These are phyloP conservation scores for Colletotrichum tropicale DNA, from an alignment of 2,329 filamentous ascomycete genomes.

Conservation along the genomic window DNA sequence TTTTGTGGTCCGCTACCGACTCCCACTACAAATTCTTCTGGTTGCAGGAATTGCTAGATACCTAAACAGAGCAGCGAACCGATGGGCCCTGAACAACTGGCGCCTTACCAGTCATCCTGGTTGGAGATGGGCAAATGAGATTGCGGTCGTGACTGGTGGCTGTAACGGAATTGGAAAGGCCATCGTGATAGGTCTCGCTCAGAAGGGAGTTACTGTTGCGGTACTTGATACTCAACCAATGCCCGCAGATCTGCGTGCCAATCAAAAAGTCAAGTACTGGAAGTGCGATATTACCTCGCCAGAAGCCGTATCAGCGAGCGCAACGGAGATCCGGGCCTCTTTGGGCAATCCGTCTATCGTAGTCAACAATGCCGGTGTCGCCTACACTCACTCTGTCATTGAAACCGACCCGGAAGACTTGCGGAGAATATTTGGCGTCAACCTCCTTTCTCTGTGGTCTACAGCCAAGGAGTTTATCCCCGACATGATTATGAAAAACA, in stretches of 20 bases:
- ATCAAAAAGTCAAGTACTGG: not conserved
- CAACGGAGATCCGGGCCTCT: slow-evolving; percentile 38
- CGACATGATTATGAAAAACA: slow-evolving; percentile 48
- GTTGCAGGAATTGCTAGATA: not conserved
- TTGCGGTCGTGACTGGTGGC: slow-evolving; percentile 48
- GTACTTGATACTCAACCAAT: not conserved
- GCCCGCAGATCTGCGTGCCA: not conserved
- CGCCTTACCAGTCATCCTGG: not conserved
- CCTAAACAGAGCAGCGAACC: not conserved
- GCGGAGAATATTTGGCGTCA: slow-evolving; percentile 49
- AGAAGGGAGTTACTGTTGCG: not conserved
- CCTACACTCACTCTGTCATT: slow-evolving; percentile 36
- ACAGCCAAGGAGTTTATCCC: slow-evolving; percentile 51
- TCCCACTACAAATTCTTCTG: not conserved
- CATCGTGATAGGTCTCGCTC: slow-evolving; percentile 33
- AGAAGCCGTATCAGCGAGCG: slow-evolving; percentile 47
- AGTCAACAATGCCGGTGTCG: slow-evolving; percentile 73
- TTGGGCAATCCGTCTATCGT: slow-evolving; percentile 63
- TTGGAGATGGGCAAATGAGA: slow-evolving; percentile 42
- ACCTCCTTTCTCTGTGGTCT: slow-evolving; percentile 50
- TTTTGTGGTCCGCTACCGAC: not conserved
- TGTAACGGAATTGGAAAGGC: slow-evolving; percentile 44
- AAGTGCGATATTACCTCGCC: slow-evolving; percentile 29
- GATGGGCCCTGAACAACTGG: not conserved
- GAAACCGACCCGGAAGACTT: slow-evolving; percentile 40